phyloP scores from a whole-genome alignment of 768 basidiomycete species.

The Tricholoma terreum region DNA sequence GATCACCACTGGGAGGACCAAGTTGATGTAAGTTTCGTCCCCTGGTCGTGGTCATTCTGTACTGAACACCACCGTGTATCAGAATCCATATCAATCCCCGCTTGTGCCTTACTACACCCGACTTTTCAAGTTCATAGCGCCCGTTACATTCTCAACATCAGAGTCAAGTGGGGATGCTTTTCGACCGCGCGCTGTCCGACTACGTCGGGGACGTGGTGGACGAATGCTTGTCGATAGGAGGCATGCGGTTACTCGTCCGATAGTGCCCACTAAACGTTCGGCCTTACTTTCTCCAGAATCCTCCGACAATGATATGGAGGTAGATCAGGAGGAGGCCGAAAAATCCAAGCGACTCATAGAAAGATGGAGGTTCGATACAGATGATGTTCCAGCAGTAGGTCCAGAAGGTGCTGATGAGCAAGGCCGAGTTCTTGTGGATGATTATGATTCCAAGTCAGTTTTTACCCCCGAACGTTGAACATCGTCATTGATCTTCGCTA shows the following conservation, averaged over 20 bases:
- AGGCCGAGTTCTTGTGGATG: slow-evolving; percentile 67
- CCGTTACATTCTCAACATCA: slow-evolving; percentile 36
- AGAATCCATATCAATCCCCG: slow-evolving; percentile 72
- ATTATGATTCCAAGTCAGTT: slow-evolving; percentile 54
- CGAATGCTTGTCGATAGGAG: slow-evolving; percentile 75
- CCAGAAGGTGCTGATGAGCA: slow-evolving; percentile 66
- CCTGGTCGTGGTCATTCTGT: background rate
- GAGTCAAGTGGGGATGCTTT: slow-evolving; percentile 25
- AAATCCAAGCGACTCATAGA: slow-evolving; percentile 39
- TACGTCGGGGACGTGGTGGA: slow-evolving; percentile 83
- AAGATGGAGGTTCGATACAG: slow-evolving; percentile 67
- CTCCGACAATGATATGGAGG: slow-evolving; percentile 30
- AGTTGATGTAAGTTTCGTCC: slow-evolving; percentile 59
- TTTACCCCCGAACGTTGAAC: background rate
- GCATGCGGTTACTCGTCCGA: slow-evolving; percentile 25
- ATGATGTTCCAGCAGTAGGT: slow-evolving; percentile 55
- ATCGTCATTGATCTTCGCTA: background rate
- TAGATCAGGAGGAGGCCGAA: slow-evolving; percentile 28
- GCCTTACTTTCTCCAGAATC: slow-evolving; percentile 24
- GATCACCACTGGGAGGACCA: slow-evolving; percentile 87
- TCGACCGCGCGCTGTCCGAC: slow-evolving; percentile 53
- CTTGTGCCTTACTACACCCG: slow-evolving; percentile 57
- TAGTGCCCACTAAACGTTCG: slow-evolving; percentile 22
- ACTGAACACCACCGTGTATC: background rate
- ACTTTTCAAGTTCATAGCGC: slow-evolving; percentile 58